phyloP scores from a whole-genome alignment of 257 asterid species.

The Verbascum thapsus region DNA sequence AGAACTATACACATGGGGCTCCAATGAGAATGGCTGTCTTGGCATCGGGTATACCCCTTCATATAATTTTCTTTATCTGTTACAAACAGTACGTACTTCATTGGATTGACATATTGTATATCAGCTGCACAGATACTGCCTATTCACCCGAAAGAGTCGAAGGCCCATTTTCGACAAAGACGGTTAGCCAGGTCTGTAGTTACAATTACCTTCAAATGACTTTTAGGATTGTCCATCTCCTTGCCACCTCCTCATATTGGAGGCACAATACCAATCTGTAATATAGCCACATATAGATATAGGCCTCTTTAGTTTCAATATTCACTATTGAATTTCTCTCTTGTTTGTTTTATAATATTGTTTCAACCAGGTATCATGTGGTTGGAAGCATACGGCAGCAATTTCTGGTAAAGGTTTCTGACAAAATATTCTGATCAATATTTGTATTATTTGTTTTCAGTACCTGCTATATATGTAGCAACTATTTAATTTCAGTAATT shows the following conservation, averaged over 20 bases:
- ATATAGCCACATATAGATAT: constrained; percentile 7
- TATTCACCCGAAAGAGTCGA: constrained; percentile 86
- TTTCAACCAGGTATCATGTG: constrained; percentile 75
- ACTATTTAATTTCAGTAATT: background rate
- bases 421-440: constrained; percentile 19
- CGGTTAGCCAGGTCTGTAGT: constrained; percentile 72
- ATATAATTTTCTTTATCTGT: constrained; percentile 14
- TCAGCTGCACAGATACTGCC: constrained; percentile 65
- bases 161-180: constrained; percentile 68
- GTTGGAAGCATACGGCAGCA: constrained; percentile 99
- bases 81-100: constrained; percentile 10
- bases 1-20: constrained; percentile 89
- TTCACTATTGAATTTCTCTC: background rate
- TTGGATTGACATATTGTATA: constrained; percentile 35
- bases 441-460: background rate
- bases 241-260: background rate
- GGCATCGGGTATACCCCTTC: constrained; percentile 75
- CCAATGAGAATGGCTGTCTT: constrained; percentile 97
- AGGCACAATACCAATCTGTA: constrained; percentile 8
- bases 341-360: constrained; percentile 23
- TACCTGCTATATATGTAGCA: background rate
- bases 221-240: background rate
- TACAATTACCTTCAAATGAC: background rate
- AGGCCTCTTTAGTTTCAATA: background rate
- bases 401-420: constrained; percentile 66